Evolutionary conservation across 1,284 basidiomycete species (phyloP).

Genomic region (Cutaneotrichosporon cyanovorans): DNA sequence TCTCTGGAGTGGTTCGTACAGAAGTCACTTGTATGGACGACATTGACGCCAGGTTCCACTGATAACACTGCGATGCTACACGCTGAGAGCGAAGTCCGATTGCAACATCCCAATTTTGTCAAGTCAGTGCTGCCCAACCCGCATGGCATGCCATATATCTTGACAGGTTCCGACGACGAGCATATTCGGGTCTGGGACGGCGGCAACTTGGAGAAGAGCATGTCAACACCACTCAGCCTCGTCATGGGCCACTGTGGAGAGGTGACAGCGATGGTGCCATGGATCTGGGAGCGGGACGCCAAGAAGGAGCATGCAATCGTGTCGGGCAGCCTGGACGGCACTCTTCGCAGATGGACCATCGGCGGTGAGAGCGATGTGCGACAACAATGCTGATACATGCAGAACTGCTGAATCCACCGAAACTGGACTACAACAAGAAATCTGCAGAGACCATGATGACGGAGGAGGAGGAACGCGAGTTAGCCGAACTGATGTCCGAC

Average conservation of each 20-base stretch:
- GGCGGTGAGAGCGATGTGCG: conserved; percentile 50
- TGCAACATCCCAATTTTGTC: conserved; percentile 60
- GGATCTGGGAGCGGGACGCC: conserved; percentile 53
- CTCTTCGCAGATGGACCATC: conserved; percentile 72
- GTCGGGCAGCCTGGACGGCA: conserved; percentile 73
- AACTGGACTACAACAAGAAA: conserved; percentile 18
- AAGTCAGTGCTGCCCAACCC: conserved; percentile 63
- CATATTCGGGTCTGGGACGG: conserved; percentile 60
- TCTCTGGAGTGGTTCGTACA: conserved; percentile 71
- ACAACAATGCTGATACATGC: not conserved
- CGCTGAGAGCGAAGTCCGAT: conserved; percentile 42
- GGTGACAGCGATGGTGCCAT: conserved; percentile 63
- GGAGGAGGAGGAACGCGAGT: conserved; percentile 51
- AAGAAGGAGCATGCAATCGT: conserved; percentile 54
- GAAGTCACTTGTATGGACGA: not conserved
- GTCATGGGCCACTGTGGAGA: conserved; percentile 83
- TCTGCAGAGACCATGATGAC: conserved; percentile 30
- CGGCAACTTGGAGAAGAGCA: conserved; percentile 15
- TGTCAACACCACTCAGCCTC: conserved; percentile 48
- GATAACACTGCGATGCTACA: conserved; percentile 71
- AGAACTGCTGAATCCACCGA: conserved; percentile 36
- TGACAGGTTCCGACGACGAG: conserved; percentile 69
- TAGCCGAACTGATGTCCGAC: conserved; percentile 67
- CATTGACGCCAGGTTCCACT: conserved; percentile 61
- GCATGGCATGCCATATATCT: conserved; percentile 52